These are phyloP conservation scores for Colletotrichum sp. DNA, from an alignment of 2,329 filamentous ascomycete genomes.

Conservation along the genomic window DNA sequence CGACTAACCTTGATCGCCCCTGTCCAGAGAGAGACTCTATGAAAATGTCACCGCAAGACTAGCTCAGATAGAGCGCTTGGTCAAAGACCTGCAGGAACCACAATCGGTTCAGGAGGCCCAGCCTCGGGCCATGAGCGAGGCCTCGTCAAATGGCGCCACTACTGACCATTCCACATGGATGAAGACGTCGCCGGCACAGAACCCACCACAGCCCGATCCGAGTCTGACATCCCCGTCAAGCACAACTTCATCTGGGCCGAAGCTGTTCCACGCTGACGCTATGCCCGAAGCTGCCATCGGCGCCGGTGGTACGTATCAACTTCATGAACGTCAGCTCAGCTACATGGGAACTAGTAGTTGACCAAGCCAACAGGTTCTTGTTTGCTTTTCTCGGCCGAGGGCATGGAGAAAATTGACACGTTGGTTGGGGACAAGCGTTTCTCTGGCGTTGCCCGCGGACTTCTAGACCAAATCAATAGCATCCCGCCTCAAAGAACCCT, in stretches of 20 bases:
- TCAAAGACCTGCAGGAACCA: not conserved
- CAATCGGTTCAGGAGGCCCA: not conserved
- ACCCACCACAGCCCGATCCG: not conserved
- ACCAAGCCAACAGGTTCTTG: constrained; percentile 10
- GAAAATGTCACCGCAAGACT: not conserved
- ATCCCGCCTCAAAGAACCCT: not conserved
- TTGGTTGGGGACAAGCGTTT: not conserved
- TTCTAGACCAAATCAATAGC: not conserved
- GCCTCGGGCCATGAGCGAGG: not conserved
- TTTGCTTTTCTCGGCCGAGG: constrained; percentile 24
- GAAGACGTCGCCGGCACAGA: not conserved
- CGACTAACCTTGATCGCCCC: not conserved
- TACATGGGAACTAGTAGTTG: not conserved
- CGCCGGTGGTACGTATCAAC: not conserved
- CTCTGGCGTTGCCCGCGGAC: not conserved
- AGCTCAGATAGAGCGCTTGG: not conserved
- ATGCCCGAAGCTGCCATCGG: not conserved
- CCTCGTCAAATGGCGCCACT: not conserved
- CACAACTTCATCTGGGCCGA: not conserved
- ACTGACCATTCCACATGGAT: not conserved
- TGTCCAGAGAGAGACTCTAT: not conserved
- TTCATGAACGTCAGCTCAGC: not conserved
- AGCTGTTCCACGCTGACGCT: not conserved
- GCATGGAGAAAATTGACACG: not conserved
- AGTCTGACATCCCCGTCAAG: not conserved